Base-by-base conservation (phyloP, 208 protist species). In the Angomonas ambiguus region DNA sequence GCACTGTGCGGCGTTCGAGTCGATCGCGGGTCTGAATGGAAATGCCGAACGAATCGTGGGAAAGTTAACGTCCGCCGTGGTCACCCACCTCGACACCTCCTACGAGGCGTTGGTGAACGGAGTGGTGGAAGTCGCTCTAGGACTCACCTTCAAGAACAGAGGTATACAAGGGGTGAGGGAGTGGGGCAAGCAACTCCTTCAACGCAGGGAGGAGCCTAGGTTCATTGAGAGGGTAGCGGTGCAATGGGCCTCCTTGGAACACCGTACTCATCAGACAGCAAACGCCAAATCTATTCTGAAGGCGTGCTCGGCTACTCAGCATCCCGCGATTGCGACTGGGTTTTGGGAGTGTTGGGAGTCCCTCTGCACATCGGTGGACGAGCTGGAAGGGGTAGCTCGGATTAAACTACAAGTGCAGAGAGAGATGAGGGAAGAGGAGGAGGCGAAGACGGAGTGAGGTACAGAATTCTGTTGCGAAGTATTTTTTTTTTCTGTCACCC, bases 301-400 rank as follows among this genome's bases (percentile, higher is more conserved):
- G 25, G 83, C 83, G 2, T 92, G 83, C 58, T 79, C 75, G 25
- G 78, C 85, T 34, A 90, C 79, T 22, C 88, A 95, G 60, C 71
- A 91, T 41, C 88, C 88, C 3, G 45, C 55, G 6, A 83, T 71
- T 57, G 88, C 85, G 16, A 57, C 69, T 38, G 66, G 79, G 24
- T 95, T 86, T 67, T 95, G 88, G 86, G 65, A 65, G 18, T 63
- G 87, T 34, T 95, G 88, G 86, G 82, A 92, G 57, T 83, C 79
- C 0, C 80, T 88, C 45, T 95, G 85, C 53, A 67, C 62, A 27
- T 76, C 62, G 27, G 62, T 82, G 53, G 67, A 67, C 16, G 79
- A 91, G 71, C 90, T 92, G 34, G 83, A 88, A 61, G 74, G 70
- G 45, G 82, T 94, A 32, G 65, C 78, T 30, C 78, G 80, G 35